A percentile compares a stretch with the other conserved stretches of the same genome.
Conservation (phyloP, 495 filamentous ascomycete genomes). For the Sphaerosporella brunnea region DNA sequence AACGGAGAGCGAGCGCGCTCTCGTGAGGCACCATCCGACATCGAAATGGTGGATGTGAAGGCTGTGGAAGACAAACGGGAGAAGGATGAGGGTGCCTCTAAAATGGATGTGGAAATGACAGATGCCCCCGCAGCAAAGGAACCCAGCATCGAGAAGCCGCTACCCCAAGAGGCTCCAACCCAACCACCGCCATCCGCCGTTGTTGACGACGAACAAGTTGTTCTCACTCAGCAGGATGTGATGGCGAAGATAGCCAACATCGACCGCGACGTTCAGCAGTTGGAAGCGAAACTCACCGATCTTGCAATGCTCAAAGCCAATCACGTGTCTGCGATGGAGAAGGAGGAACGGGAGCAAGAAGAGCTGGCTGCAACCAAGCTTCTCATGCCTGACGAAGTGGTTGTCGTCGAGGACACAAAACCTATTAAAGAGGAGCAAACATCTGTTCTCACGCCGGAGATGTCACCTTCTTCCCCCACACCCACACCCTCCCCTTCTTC, state of each 20-base stretch:
- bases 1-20: conserved; percentile 3
- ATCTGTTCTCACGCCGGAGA: conserved; percentile 6
- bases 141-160: background rate
- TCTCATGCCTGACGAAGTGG: too few relatives aligned
- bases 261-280: conserved; percentile 14
- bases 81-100: conserved; percentile 10
- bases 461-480: conserved; percentile 12
- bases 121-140: conserved; percentile 2
- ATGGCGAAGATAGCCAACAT: conserved; percentile 20
- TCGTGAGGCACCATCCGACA: conserved; percentile 11
- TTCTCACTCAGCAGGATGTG: conserved; percentile 21
- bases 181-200: conserved; percentile 7
- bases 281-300: conserved; percentile 13
- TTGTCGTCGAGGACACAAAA: conserved; percentile 5
- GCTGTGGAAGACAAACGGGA: conserved; percentile 7
- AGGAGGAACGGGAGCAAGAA: conserved; percentile 14
- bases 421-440: conserved; percentile 3
- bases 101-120: conserved; percentile 9
- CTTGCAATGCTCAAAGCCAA: conserved; percentile 11
- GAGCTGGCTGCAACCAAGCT: too few relatives aligned
- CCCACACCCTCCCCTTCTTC: conserved; percentile 17
- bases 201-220: conserved; percentile 22
- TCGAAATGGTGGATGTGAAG: conserved; percentile 17
- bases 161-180: background rate
- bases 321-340: conserved; percentile 11